A percentile compares a stretch with the other conserved stretches of the same genome.
phyloP scores from a whole-genome alignment of 371 early-diverging fungal genomes.

The Rhizopus delemar region DNA sequence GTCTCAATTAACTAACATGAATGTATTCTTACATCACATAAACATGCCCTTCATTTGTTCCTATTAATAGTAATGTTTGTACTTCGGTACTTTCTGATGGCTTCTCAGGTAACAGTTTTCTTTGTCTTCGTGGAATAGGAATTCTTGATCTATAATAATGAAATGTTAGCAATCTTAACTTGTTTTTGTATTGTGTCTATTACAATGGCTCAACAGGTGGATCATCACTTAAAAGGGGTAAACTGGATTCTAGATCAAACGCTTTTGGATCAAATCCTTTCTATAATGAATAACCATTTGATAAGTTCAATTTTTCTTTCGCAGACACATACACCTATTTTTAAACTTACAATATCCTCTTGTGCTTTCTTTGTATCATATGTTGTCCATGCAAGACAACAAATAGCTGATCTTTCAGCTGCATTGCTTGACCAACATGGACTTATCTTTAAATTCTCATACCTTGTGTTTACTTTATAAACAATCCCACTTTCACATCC shows the following conservation, averaged over 20 bases:
- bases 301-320: background rate
- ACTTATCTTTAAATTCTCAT: slow-evolving; percentile 8
- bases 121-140: background rate
- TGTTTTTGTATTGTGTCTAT: background rate
- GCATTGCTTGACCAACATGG: slow-evolving; percentile 12
- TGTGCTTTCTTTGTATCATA: slow-evolving; percentile 16
- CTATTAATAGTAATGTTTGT: slow-evolving; percentile 21
- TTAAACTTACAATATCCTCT: slow-evolving; percentile 20
- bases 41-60: slow-evolving; percentile 16
- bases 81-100: slow-evolving; percentile 10
- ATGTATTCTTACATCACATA: slow-evolving; percentile 14
- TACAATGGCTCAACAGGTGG: slow-evolving; percentile 21
- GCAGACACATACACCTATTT: background rate
- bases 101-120: slow-evolving; percentile 8
- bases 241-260: slow-evolving; percentile 16
- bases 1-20: background rate
- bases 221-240: slow-evolving; percentile 16
- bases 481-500: slow-evolving; percentile 24
- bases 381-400: slow-evolving; percentile 16
- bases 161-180: background rate
- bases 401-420: background rate
- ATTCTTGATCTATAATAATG: slow-evolving; percentile 5
- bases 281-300: slow-evolving; percentile 7
- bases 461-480: slow-evolving; percentile 16
- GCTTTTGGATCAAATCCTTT: slow-evolving; percentile 23